Base-by-base conservation (phyloP, 1,284 basidiomycete species). In the Fistulinella cinereoalba region DNA sequence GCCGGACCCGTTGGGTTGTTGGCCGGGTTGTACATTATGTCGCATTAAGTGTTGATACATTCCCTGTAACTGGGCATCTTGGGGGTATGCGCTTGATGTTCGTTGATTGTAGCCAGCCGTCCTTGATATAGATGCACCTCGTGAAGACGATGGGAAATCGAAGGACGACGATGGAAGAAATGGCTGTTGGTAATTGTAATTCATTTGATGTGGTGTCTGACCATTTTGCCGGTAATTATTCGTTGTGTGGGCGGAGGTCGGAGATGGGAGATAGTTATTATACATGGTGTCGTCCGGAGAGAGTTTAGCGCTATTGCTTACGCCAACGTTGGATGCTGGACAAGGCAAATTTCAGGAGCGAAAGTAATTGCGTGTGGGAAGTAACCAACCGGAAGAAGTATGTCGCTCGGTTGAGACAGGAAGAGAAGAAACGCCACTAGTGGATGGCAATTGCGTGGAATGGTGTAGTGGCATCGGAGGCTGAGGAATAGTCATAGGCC, bases 401-500 rank as follows among this genome's bases (percentile, higher is more conserved):
- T 66, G 65, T 4, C 62, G 56, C 44, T 64, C 62, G 12, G 62
- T 68, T 50, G 62, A 64, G 31, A 68, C 36, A 16, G 66, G 62
- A 45, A 68, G 58, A 24, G 62, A 54, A 16, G 64, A 52, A n/a
- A 41, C 49, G 6, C 51, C 38, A 15, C 46, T 37, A 43, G 46
- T 34, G 4, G 55, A 43, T 2, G 64, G 50, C 21, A 63, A 43
- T 38, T 65, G 65, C 4, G 62, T 39, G 7, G 65, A 56, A 28
- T 62, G 58, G 32, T 64, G 66, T 13, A 62, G 52, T 2, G 64
- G 60, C 51, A 67, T 65, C 4, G 62, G 66, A 22, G 66, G 66
- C 7, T 66, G 66, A 25, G 62, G 62, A 32, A 64, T 67, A 8
- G 64, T 48, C 63, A 68, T 65, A 1, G 66, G 56, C 29, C 65